phyloP scores from a whole-genome alignment of 176 grass and related monocot species.

The Melocanna baccifera region DNA sequence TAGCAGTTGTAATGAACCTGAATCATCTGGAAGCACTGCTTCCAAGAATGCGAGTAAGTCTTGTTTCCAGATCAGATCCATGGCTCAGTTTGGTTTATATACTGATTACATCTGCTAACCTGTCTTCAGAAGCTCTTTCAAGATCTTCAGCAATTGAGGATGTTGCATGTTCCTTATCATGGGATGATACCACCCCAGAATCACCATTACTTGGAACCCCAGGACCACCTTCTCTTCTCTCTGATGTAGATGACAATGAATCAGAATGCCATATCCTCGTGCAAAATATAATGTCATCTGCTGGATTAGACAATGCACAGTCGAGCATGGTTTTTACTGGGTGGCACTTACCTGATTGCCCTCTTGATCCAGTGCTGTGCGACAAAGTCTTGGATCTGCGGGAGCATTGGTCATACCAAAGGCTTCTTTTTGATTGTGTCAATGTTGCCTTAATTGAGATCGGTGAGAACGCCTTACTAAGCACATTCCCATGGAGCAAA shows the following conservation, averaged over 20 bases:
- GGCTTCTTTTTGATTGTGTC: conserved; percentile 77
- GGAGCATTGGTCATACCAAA: conserved; percentile 59
- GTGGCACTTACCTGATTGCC: conserved; percentile 68
- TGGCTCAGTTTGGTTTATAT: conserved; percentile 9
- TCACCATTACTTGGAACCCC: conserved; percentile 2
- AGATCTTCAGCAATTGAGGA: conserved; percentile 65
- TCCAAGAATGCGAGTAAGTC: conserved; percentile 49
- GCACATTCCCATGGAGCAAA: conserved; percentile 51
- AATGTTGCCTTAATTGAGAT: conserved; percentile 69
- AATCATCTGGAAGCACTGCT: conserved; percentile 46
- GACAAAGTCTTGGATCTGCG: conserved; percentile 54
- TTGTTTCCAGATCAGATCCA: not conserved
- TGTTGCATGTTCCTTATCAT: conserved; percentile 64
- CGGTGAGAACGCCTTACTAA: conserved; percentile 42
- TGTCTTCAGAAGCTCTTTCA: conserved; percentile 41
- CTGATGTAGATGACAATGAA: conserved; percentile 39
- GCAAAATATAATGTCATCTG: conserved; percentile 66
- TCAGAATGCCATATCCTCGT: conserved; percentile 65
- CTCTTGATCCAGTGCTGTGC: conserved; percentile 60
- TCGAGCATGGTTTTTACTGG: conserved; percentile 41
- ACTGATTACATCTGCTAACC: not conserved
- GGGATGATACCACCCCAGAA: conserved; percentile 45
- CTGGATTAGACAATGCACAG: conserved; percentile 44
- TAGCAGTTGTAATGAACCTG: conserved; percentile 51
- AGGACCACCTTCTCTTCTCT: conserved; percentile 15